Conservation (phyloP, 1,139 yeast genomes). For the Blastobotrys illinoisensis region DNA sequence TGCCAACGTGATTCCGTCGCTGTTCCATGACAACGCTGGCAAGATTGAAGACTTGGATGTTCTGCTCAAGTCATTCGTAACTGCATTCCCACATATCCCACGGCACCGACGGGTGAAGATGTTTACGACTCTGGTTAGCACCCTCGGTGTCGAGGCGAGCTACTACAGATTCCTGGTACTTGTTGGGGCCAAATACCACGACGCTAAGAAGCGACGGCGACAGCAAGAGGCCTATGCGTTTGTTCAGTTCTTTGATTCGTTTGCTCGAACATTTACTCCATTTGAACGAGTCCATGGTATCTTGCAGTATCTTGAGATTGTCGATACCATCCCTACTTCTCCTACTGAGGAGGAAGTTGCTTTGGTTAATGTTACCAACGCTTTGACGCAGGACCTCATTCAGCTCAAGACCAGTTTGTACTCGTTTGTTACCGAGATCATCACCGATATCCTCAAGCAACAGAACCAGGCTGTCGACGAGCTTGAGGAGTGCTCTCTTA, state of each 20-base stretch:
- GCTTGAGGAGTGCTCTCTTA: slow-evolving; percentile 15
- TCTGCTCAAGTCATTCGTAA: slow-evolving; percentile 77
- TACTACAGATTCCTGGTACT: slow-evolving; percentile 70
- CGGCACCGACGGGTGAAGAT: slow-evolving; percentile 89
- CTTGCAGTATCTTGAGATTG: slow-evolving; percentile 43
- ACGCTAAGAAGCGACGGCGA: slow-evolving; percentile 49
- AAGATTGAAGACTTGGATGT: slow-evolving; percentile 69
- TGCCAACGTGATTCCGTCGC: slow-evolving; percentile 84
- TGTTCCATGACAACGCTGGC: slow-evolving; percentile 56
- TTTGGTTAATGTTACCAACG: slow-evolving; percentile 51
- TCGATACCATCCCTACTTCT: slow-evolving; percentile 25
- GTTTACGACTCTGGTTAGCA: slow-evolving; percentile 69
- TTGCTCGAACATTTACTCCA: slow-evolving; percentile 62
- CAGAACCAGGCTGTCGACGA: slow-evolving; percentile 11
- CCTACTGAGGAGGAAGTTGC: slow-evolving; percentile 37
- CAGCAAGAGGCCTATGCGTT: slow-evolving; percentile 59
- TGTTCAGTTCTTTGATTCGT: slow-evolving; percentile 65
- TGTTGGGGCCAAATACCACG: slow-evolving; percentile 71
- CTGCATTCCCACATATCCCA: slow-evolving; percentile 94
- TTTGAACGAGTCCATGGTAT: slow-evolving; percentile 64
- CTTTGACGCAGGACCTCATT: slow-evolving; percentile 51
- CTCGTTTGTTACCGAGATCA: slow-evolving; percentile 35
- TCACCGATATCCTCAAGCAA: slow-evolving; percentile 37
- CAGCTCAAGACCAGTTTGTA: slow-evolving; percentile 48
- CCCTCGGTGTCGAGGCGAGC: slow-evolving; percentile 64